Evolutionary conservation across 73 alveolate genomes (phyloP).

Genomic region (Effrenium voratum): DNA sequence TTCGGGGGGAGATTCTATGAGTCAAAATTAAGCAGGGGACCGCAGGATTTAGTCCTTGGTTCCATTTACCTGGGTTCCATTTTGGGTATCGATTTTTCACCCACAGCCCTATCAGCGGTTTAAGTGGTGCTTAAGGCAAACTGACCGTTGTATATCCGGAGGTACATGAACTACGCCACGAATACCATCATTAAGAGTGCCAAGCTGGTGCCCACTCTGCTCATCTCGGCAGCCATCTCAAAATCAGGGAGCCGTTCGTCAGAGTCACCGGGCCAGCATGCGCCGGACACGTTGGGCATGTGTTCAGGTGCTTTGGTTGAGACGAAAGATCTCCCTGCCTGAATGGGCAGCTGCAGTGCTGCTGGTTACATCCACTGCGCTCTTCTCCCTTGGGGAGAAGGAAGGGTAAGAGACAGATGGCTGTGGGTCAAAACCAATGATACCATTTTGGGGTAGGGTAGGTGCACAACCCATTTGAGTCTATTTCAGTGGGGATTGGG

Average conservation of each 20-base stretch:
- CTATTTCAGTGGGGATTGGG: not conserved
- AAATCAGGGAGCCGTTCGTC: not conserved
- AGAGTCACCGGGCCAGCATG: not conserved
- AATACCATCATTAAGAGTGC: constrained; percentile 60
- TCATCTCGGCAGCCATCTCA: constrained; percentile 22
- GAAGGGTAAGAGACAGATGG: not conserved
- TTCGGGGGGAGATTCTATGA: not conserved
- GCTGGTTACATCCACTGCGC: constrained; percentile 56
- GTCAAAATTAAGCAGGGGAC: not conserved
- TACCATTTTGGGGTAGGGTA: not conserved
- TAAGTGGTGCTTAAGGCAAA: not conserved
- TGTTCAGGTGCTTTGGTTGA: constrained; percentile 49
- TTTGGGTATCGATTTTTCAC: not conserved
- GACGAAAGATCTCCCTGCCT: constrained; percentile 56
- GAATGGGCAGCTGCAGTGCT: constrained; percentile 77
- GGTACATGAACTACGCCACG: constrained; percentile 84
- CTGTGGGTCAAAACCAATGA: not conserved
- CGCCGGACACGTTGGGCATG: not conserved
- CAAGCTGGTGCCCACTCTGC: constrained; percentile 75
- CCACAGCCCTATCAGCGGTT: not conserved
- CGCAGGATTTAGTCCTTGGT: not conserved
- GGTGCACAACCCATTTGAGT: too few species aligned
- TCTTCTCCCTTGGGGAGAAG: constrained; percentile 81
- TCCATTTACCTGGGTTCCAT: not conserved
- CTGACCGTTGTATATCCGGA: not conserved